Base-by-base conservation (phyloP, 2,329 filamentous ascomycete genomes). In the Penicillium sp. region DNA sequence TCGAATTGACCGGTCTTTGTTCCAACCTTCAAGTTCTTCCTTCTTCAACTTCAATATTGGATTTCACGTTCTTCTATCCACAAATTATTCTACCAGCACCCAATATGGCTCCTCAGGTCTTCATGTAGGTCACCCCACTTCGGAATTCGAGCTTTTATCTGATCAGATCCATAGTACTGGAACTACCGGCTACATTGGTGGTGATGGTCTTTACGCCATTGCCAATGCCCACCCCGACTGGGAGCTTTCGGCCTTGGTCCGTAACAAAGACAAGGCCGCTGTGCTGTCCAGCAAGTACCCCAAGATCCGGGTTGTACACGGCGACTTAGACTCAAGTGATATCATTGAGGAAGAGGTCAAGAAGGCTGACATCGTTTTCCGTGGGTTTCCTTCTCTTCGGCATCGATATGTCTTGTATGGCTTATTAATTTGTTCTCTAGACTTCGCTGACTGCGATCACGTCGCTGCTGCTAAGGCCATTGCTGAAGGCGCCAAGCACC, bases 101-200 rank as follows among this genome's bases (percentile, higher is more conserved):
- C 44, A 63, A 54, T 13, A 74, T 72, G 70, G 60, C 68, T 52
- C 57, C 68, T n/a, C 70, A 73, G 56, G 67, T 74, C 47, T 74
- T 74, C 45, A 50, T 74, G 72, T 74, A 63, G 57, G 68, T 68
- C 10, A 55, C 22, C 27, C 16, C 42, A 29, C 11, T 11, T 9
- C 69, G 70, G 31, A 35, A 10, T 22, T 24, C 11, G 22, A 46
- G 22, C 46, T 14, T 47, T 65, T 27, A 26, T 52, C 71, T 71
- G 6, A 64, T 43, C 35, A 4, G 21, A 21, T 21, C 10, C n/a
- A 44, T 50, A 82, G 81, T 14, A 82, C 80, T 33, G 81, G 81
- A 21, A 75, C 69, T 4, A 82, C 81, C 16, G 81, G 81, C 31
- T 84, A 83, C 64, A 82, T 84, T 48, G 81, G 81, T 6, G 82